These are phyloP conservation scores for Aspergillus brunneoviolaceus DNA, from an alignment of 2,329 filamentous ascomycete species.

Conservation along the genomic window DNA sequence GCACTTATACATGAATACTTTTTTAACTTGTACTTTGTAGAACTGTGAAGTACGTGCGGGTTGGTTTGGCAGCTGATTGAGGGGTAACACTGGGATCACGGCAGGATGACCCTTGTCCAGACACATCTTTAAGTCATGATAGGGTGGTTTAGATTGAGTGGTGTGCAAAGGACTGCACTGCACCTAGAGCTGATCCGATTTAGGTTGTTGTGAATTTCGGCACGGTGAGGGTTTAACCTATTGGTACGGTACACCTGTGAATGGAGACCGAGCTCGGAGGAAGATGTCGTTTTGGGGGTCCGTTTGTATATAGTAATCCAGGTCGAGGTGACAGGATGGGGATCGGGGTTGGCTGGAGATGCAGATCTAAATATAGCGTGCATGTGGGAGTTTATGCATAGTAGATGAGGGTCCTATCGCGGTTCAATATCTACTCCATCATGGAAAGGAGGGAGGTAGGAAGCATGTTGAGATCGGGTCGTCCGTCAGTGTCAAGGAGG, in stretches of 20 bases:
- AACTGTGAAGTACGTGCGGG: neutral
- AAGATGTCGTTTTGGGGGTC: neutral
- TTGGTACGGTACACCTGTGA: neutral
- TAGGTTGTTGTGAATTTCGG: neutral
- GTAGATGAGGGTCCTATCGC: too few relatives aligned
- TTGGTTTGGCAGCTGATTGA: neutral
- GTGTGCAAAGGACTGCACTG: neutral
- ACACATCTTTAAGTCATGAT: neutral
- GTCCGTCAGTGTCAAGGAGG: too few relatives aligned
- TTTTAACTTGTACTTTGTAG: neutral
- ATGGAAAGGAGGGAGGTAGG: too few relatives aligned
- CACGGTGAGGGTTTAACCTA: neutral
- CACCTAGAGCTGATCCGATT: neutral
- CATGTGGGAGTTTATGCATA: neutral
- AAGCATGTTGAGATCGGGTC: too few relatives aligned
- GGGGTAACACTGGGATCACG: neutral
- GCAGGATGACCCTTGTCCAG: neutral
- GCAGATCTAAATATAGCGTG: neutral
- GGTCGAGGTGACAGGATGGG: neutral
- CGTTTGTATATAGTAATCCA: neutral
- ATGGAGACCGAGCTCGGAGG: neutral
- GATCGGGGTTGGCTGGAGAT: neutral
- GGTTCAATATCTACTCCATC: too few relatives aligned
- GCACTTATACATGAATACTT: neutral
- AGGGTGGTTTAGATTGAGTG: neutral